Percentiles rank a stretch among this genome's conserved stretches.
Conservation (phyloP, 1,284 basidiomycete genomes). For the Exobasidium rhododendri region DNA sequence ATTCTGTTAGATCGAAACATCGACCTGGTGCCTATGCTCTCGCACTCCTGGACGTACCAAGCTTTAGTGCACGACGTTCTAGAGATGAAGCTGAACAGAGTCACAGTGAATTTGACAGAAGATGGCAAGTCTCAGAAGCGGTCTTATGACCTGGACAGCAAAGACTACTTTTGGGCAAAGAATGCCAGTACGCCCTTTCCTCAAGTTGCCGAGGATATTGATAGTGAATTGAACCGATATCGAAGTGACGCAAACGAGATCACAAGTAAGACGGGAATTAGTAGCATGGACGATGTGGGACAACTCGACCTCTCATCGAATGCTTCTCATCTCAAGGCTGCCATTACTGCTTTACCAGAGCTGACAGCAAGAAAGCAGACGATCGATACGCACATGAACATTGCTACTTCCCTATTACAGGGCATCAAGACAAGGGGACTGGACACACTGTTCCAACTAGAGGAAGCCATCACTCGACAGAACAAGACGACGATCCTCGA, state of each 20-base stretch:
- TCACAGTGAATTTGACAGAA: conserved; percentile 69
- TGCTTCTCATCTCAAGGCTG: conserved; percentile 90
- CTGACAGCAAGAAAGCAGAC: conserved; percentile 93
- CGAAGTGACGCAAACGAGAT: conserved; percentile 96
- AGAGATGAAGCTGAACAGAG: conserved; percentile 93
- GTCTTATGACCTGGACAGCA: conserved; percentile 87
- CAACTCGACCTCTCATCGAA: conserved; percentile 75
- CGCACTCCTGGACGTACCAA: conserved; percentile 99
- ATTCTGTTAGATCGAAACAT: conserved; percentile 92
- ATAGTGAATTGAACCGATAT: conserved; percentile 83
- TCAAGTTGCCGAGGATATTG: conserved; percentile 96
- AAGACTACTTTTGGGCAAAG: conserved; percentile 99
- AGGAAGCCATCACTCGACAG: conserved; percentile 73
- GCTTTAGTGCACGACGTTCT: conserved; percentile 96
- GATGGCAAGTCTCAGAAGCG: conserved; percentile 56
- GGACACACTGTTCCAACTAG: conserved; percentile 93
- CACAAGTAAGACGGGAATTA: conserved; percentile 91
- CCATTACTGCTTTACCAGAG: conserved; percentile 96
- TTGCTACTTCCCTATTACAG: conserved; percentile 90
- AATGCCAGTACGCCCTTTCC: conserved; percentile 96
- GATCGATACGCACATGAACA: conserved; percentile 98
- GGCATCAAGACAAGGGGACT: conserved; percentile 92
- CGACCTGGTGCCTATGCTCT: conserved; percentile 89
- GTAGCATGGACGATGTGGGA: conserved; percentile 84
- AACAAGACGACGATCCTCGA: conserved; percentile 69